Base-by-base conservation (phyloP, 2,329 filamentous ascomycete genomes). In the Phaeosphaeriaceae sp. region DNA sequence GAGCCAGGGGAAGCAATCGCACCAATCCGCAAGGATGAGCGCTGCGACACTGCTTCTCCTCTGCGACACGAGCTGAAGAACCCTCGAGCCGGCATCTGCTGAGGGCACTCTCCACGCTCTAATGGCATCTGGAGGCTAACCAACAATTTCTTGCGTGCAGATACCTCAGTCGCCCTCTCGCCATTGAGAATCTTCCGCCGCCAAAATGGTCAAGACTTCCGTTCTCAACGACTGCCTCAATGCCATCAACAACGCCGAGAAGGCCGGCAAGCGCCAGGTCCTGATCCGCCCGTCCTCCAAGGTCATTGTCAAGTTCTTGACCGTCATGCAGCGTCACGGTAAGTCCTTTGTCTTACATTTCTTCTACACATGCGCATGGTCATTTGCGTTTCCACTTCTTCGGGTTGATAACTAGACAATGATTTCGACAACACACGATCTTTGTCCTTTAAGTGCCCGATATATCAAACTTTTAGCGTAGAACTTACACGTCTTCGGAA, bases 341-440 rank as follows among this genome's bases (percentile, higher is more conserved):
- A 95, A 70, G 93, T 91, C 49, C 25, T 25, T 49, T 41, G 51
- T 65, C 46, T 54, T 36, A 36, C 31, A 36, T 36, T 36, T 66
- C 53, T 54, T 48, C 62, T 57, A 27, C 47, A 24, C 51, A 53
- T 25, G 54, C 41, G 54, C 61, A 70, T 69, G 33, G 73, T 60
- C 13, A 61, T 48, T 56, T 63, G 69, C 69, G 73, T 57, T 33
- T 54, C 31, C 31, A 7, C 31, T 13, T 63, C 76, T 89, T 95
- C 95, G 94, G 93, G 90, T 91, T 97, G 92, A 98, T 98, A 98
- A 98, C 95, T 99, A 97, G 94, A 92, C 90, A 89, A 92, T 88
- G 88, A 89, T 94, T 89, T 90, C 88, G 88, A 36, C 87, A 81
- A 78, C 86, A 80, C 83, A 97, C 93, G 91, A 90, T 89, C 86